phyloP scores from a whole-genome alignment of 2,329 filamentous ascomycete species.

The Diaporthe sp. region DNA sequence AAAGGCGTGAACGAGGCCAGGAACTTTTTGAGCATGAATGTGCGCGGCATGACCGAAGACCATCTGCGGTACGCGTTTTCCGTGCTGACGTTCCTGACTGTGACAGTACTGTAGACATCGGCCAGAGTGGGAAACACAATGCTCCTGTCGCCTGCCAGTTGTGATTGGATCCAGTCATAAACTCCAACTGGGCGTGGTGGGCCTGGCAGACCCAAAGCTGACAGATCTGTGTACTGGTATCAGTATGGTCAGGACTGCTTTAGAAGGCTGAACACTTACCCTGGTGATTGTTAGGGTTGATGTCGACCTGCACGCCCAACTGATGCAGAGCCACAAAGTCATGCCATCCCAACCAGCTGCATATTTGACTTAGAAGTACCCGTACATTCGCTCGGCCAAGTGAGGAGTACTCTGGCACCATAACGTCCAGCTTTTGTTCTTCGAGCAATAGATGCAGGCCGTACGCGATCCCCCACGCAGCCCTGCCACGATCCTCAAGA shows the following conservation, averaged over 20 bases:
- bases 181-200: constrained; percentile 54
- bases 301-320: constrained; percentile 66
- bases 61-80: constrained; percentile 56
- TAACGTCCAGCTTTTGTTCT: constrained; percentile 85
- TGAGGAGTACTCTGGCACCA: constrained; percentile 59
- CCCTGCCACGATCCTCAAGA: constrained; percentile 69
- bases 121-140: constrained; percentile 59
- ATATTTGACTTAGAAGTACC: constrained; percentile 85
- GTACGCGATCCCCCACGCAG: constrained; percentile 78
- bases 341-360: constrained; percentile 83
- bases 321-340: constrained; percentile 64
- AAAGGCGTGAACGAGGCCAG: constrained; percentile 70
- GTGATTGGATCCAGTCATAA: constrained; percentile 67
- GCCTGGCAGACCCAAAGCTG: constrained; percentile 45
- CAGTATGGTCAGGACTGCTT: constrained; percentile 5
- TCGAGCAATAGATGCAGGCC: constrained; percentile 90
- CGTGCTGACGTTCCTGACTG: constrained; percentile 54
- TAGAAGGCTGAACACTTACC: constrained; percentile 51
- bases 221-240: constrained; percentile 47
- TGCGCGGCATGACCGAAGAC: constrained; percentile 73
- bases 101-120: constrained; percentile 60
- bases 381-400: constrained; percentile 68
- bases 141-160: constrained; percentile 56
- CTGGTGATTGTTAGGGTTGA: constrained; percentile 55
- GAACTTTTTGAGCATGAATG: constrained; percentile 77